Base-by-base conservation (phyloP, 768 basidiomycete genomes). In the Nidularia sp. region DNA sequence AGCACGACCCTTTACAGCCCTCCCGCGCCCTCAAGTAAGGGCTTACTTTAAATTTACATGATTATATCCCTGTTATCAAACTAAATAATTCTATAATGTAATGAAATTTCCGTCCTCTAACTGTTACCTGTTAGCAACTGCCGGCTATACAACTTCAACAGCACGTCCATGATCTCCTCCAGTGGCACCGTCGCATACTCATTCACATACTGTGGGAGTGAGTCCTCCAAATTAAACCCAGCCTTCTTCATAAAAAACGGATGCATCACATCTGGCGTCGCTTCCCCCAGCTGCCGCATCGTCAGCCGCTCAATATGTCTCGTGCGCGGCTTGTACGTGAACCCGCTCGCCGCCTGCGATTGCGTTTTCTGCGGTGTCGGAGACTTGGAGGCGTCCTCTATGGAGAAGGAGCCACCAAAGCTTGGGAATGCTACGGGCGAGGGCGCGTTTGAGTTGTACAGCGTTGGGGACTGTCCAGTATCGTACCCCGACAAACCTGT, bases 231-330 rank as follows among this genome's bases (percentile, higher is more conserved):
- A 62, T 83, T 90, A 70, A 93, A 90, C 0, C 90, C 88, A 1
- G 88, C 83, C 62, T 83, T 88, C 61, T 90, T 86, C 81, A 86
- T 87, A 70, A 90, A 90, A 68, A 90, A 89, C 2, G 87, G 87
- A 64, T 88, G 88, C 88, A 88, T 88, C 18, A 90, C 86, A 59
- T 91, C 88, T 1, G 90, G 89, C 0, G 89, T 90, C n/a, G 88
- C 90, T 64, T 93, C 88, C 33, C 91, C 92, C 9, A 93, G 72
- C 63, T 93, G 92, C 29, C 88, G 81, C 82, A 92, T 86, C 18
- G 85, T 88, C 50, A 92, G 68, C n/a, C 87, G 81, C 58, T 91
- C 87, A 52, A 91, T 90, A 50, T 78, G 76, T 44, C 89, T 76
- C 22, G 70, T 70, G n/a, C 75, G 75, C 1, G 80, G 79, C 49